phyloP scores from a whole-genome alignment of 208 protist genomes.

The Leptomonas seymouri region DNA sequence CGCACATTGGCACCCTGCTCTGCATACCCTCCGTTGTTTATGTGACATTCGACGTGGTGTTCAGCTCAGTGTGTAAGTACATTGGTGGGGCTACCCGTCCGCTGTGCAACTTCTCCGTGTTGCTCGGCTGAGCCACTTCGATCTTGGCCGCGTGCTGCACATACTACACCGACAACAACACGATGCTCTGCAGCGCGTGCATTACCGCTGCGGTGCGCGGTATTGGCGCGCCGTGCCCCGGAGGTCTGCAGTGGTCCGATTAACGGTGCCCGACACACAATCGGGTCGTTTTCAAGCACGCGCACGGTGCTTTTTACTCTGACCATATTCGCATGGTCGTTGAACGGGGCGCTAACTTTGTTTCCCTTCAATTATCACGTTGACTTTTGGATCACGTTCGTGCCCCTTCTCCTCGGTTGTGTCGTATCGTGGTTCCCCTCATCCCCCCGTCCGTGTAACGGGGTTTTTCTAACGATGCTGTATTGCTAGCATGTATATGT shows the following conservation, averaged over 20 bases:
- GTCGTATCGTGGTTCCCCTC: slow-evolving; percentile 30
- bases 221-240: slow-evolving; percentile 60
- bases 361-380: slow-evolving; percentile 66
- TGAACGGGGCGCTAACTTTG: slow-evolving; percentile 26
- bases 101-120: slow-evolving; percentile 32
- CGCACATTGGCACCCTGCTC: slow-evolving; percentile 54
- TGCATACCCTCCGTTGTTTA: slow-evolving; percentile 48
- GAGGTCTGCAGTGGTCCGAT: slow-evolving; percentile 48
- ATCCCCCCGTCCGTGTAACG: slow-evolving; percentile 25
- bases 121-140: slow-evolving; percentile 33
- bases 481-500: too few relatives aligned
- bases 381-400: slow-evolving; percentile 50
- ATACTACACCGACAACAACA: slow-evolving; percentile 22
- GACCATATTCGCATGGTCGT: slow-evolving; percentile 72
- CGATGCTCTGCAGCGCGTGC: slow-evolving; percentile 33
- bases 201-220: slow-evolving; percentile 39
- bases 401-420: slow-evolving; percentile 46
- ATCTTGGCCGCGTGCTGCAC: slow-evolving; percentile 37
- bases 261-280: slow-evolving; percentile 67
- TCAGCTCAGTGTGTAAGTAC: slow-evolving; percentile 30
- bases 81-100: slow-evolving; percentile 26
- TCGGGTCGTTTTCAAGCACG: slow-evolving; percentile 48
- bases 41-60: slow-evolving; percentile 51
- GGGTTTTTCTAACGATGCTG: not conserved
- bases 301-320: slow-evolving; percentile 58